Conservation (phyloP, 441 rosid genomes). For the Populus hybrid region DNA sequence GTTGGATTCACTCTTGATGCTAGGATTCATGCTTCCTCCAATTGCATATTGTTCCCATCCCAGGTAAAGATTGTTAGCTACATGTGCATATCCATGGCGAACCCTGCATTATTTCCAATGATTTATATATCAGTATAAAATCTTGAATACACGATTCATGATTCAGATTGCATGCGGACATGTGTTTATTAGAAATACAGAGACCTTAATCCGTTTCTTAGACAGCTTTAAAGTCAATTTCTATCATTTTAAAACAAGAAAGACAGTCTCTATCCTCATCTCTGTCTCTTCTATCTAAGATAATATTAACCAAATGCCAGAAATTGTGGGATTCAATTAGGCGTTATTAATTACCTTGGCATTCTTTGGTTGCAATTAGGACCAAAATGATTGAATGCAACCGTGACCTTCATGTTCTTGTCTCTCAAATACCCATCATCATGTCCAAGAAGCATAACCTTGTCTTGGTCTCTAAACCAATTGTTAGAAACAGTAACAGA, state of each 20-base stretch:
- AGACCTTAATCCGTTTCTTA: no score
- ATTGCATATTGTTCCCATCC: slow-evolving; percentile 87
- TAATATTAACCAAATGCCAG: no score
- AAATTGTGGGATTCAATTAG: background rate
- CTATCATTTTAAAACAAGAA: no score
- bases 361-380: slow-evolving; percentile 85
- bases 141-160: no score
- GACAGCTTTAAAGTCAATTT: background rate
- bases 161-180: no score
- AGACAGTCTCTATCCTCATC: no score
- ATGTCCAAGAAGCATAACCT: slow-evolving; percentile 86
- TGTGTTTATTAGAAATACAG: no score
- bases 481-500: slow-evolving; percentile 69
- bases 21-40: slow-evolving; percentile 83
- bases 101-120: slow-evolving; percentile 33
- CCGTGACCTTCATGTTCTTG: slow-evolving; percentile 68
- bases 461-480: slow-evolving; percentile 81
- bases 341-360: slow-evolving; percentile 48
- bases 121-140: background rate
- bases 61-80: slow-evolving; percentile 64
- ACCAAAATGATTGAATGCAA: slow-evolving; percentile 77
- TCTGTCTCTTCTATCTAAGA: no score
- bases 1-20: slow-evolving; percentile 76
- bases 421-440: slow-evolving; percentile 61
- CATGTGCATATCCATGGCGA: slow-evolving; percentile 74